Base-by-base conservation (phyloP, 2,329 filamentous ascomycete species). In the Myriangium duriaei region DNA sequence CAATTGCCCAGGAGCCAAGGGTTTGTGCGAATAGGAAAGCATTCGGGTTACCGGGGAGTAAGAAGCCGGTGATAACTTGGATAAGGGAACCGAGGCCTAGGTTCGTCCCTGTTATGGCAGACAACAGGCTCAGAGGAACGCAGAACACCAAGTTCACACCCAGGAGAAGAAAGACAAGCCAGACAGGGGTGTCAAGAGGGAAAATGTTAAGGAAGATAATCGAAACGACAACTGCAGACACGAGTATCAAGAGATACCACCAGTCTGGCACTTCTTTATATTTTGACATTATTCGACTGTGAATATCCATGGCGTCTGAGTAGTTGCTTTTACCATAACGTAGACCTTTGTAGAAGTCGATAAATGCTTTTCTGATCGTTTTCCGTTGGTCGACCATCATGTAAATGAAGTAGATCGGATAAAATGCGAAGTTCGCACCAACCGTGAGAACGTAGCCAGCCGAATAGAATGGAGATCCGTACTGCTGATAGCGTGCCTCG, bases 251-350 rank as follows among this genome's bases (percentile, higher is more conserved):
- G 14, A 46, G 11, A 55, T 92, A 93, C 85, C 85, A 93, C 33
- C 67, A 71, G 45, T 84, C 69, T 1, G 85, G 85, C 0, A 82
- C 85, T 55, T 91, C 81, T 43, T 79, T 74, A 55, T 93, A 93
- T 42, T 76, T 72, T 52, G 69, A 74, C 85, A 92, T 92, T 21
- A 92, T 65, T 7, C 83, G 76, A 54, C 81, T 84, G 57, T 92
- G 85, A 2, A 92, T 76, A 52, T 93, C 85, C 21, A 26, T 26
- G 7, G 21, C 21, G 21, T n/a, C 21, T 26, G 7, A 7, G n/a
- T 26, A 26, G 21, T 26, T 26, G 21, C 21, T n/a, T 26, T 26
- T 26, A n/a, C 21, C 21, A n/a, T 26, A n/a, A n/a, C 21, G 21
- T 7, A 26, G 21, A n/a, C 21, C 21, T 26, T 26, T 26, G 21